Conservation (phyloP, 1,284 basidiomycete genomes). For the Laetiporus sulphureus region DNA sequence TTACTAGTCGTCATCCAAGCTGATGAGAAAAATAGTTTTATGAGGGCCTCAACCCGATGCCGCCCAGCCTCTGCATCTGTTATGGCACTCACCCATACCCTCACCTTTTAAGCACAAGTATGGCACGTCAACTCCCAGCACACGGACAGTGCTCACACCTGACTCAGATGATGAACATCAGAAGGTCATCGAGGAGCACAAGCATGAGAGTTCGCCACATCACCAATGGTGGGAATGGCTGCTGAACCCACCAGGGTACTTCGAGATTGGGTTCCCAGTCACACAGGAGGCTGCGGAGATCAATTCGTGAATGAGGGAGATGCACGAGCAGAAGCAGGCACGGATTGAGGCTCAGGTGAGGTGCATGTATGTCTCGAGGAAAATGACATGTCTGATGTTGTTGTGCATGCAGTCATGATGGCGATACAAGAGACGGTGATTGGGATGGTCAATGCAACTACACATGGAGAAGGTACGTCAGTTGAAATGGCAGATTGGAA, state of each 20-base stretch:
- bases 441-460: too few relatives aligned
- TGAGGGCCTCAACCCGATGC: conserved; percentile 64
- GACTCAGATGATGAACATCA: neutral
- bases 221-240: conserved; percentile 65
- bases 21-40: conserved; percentile 59
- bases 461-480: too few relatives aligned
- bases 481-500: too few relatives aligned
- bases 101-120: too few relatives aligned
- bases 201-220: conserved; percentile 75
- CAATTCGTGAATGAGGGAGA: conserved; percentile 64
- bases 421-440: conserved; percentile 15
- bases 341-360: conserved; percentile 53
- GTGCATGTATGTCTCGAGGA: conserved; percentile 23
- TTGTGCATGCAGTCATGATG: conserved; percentile 10
- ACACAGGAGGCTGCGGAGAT: conserved; percentile 76
- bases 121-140: conserved; percentile 3
- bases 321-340: conserved; percentile 57
- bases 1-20: neutral
- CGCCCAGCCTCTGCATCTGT: conserved; percentile 56
- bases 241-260: conserved; percentile 79
- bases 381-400: neutral
- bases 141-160: neutral
- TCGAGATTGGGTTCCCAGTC: conserved; percentile 83
- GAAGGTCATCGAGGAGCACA: conserved; percentile 58
- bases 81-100: conserved; percentile 73